Conservation (phyloP, 768 basidiomycete genomes). For the Suillus cothurnatus region DNA sequence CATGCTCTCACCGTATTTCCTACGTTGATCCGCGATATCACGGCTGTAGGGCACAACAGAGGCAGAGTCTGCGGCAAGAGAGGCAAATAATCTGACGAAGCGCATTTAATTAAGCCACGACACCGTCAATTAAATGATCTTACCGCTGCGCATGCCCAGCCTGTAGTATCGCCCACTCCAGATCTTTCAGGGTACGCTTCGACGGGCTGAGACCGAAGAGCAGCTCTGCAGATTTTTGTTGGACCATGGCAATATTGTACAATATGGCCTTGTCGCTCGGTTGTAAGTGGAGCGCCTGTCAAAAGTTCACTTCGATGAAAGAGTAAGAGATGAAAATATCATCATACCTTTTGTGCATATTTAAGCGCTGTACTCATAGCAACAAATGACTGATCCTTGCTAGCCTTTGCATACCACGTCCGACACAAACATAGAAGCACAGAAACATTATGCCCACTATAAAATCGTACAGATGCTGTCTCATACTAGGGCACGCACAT, state of each 20-base stretch:
- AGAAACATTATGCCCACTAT: slow-evolving; percentile 70
- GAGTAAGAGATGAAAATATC: slow-evolving; percentile 5
- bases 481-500: slow-evolving; percentile 66
- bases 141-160: slow-evolving; percentile 88
- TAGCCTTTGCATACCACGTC: slow-evolving; percentile 94
- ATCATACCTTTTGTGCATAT: slow-evolving; percentile 74
- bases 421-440: slow-evolving; percentile 86
- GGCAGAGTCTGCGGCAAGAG: slow-evolving; percentile 75
- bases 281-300: slow-evolving; percentile 79
- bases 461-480: slow-evolving; percentile 82
- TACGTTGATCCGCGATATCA: slow-evolving; percentile 87
- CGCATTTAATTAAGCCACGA: slow-evolving; percentile 3
- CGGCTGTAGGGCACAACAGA: slow-evolving; percentile 76
- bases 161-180: slow-evolving; percentile 76
- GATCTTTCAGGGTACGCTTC: slow-evolving; percentile 81
- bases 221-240: slow-evolving; percentile 94
- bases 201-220: slow-evolving; percentile 70
- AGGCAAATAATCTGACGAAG: slow-evolving; percentile 70
- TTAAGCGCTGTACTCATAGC: slow-evolving; percentile 85
- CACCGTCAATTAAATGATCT: slow-evolving; percentile 16
- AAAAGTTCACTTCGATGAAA: slow-evolving; percentile 8
- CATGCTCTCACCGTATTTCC: slow-evolving; percentile 88
- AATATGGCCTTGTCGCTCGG: slow-evolving; percentile 88
- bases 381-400: slow-evolving; percentile 80
- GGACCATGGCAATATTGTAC: slow-evolving; percentile 98